A percentile compares a stretch with the other conserved stretches of the same genome.
These are phyloP conservation scores for Asterophora parasitica DNA, from an alignment of 768 basidiomycete species.

Conservation along the genomic window DNA sequence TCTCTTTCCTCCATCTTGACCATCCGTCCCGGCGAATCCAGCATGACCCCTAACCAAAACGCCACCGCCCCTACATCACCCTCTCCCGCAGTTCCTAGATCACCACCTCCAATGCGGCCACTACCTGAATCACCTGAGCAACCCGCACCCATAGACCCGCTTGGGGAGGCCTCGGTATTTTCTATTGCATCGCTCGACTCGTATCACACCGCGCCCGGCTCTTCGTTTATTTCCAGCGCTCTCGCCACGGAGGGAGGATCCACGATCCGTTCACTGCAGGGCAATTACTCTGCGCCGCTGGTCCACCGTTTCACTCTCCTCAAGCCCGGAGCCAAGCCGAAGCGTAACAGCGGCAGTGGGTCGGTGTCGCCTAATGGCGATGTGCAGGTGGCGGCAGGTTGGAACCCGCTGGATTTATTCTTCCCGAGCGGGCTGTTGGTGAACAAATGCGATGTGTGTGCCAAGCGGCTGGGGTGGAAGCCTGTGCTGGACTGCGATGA, in stretches of 20 bases:
- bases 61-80: constrained; percentile 28
- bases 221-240: constrained; percentile 48
- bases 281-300: constrained; percentile 40
- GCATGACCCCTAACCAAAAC: constrained; percentile 35
- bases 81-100: constrained; percentile 15
- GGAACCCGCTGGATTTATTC: constrained; percentile 78
- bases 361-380: constrained; percentile 30
- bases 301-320: constrained; percentile 86
- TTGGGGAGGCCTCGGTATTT: constrained; percentile 41
- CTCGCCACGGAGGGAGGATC: constrained; percentile 77
- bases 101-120: constrained; percentile 16
- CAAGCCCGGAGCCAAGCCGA: constrained; percentile 70
- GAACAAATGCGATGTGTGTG: constrained; percentile 79
- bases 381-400: constrained; percentile 34
- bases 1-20: constrained; percentile 73
- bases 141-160: constrained; percentile 29
- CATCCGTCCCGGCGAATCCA: constrained; percentile 50
- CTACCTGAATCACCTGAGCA: constrained; percentile 10
- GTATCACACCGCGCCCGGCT: constrained; percentile 57
- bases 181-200: constrained; percentile 58
- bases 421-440: constrained; percentile 69
- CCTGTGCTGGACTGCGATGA: constrained; percentile 86
- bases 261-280: constrained; percentile 47
- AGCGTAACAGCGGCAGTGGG: constrained; percentile 30
- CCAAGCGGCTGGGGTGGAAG: constrained; percentile 82